A percentile compares a stretch with the other conserved stretches of the same genome.
Evolutionary conservation across 495 filamentous ascomycete species (phyloP).

Genomic region (Penicillium subrubescens): DNA sequence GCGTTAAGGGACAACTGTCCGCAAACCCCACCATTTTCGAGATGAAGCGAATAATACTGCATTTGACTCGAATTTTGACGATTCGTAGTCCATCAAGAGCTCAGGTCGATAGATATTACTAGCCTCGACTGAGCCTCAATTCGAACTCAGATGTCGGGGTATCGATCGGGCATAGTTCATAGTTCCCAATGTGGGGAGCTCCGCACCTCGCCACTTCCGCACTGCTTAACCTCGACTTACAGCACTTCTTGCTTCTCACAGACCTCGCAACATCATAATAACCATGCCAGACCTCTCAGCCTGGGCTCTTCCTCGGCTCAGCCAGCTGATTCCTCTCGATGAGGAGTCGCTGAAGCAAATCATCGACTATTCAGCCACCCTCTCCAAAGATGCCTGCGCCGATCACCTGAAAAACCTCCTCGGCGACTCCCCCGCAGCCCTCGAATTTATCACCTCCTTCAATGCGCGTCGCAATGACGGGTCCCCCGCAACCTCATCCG

Average conservation of each 20-base stretch:
- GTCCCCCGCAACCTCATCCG: conserved; percentile 22
- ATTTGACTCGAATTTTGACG: no score
- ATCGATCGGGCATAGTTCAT: conserved; percentile 5
- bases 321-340: conserved; percentile 78
- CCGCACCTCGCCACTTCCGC: neutral
- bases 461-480: conserved; percentile 67
- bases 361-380: conserved; percentile 72
- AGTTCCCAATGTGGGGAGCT: conserved; percentile 1
- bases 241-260: neutral
- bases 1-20: no score
- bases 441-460: conserved; percentile 93
- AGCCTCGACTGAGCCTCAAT: no score
- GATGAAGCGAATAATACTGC: no score
- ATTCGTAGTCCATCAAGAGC: no score
- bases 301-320: conserved; percentile 70
- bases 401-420: conserved; percentile 87
- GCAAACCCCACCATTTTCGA: no score
- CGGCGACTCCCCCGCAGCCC: conserved; percentile 77
- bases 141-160: neutral
- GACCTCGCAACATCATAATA: neutral
- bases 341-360: conserved; percentile 80
- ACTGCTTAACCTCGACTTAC: neutral
- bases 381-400: conserved; percentile 72
- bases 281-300: conserved; percentile 34
- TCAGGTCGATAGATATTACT: no score